phyloP scores from a whole-genome alignment of 805 yeast genomes.

The Metschnikowia cubensis region DNA sequence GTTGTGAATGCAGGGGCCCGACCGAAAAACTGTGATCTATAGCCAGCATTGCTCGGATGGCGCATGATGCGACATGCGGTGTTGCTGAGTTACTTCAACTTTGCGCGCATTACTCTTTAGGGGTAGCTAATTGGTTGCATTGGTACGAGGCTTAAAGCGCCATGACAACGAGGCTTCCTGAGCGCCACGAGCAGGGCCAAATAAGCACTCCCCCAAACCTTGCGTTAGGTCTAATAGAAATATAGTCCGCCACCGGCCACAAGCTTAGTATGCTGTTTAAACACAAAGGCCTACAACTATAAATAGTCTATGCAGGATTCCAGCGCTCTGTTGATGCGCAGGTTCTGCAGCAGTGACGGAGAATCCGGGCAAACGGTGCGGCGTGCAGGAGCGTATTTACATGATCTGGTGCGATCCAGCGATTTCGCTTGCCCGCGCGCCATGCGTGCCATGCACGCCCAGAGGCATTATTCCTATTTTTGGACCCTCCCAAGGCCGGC shows the following conservation, averaged over 20 bases:
- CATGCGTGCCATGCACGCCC: background rate
- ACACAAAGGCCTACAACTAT: background rate
- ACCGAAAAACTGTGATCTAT: background rate
- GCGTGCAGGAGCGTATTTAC: background rate
- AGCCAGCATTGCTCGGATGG: conserved; percentile 3
- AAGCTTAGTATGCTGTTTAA: no score
- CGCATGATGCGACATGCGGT: background rate
- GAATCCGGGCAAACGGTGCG: background rate
- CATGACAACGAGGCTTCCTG: background rate
- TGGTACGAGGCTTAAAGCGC: background rate
- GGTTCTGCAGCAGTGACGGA: background rate
- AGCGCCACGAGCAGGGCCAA: no score
- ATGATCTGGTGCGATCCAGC: conserved; percentile 5
- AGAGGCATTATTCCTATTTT: background rate
- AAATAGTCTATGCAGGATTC: background rate
- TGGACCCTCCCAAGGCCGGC: background rate
- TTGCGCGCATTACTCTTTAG: background rate
- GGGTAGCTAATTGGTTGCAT: conserved; percentile 1
- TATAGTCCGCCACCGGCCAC: no score
- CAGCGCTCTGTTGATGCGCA: conserved; percentile 1
- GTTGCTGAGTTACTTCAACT: background rate
- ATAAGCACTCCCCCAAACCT: no score
- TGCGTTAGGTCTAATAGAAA: no score
- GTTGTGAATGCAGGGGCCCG: background rate
- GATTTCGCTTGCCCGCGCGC: conserved; percentile 3